Base-by-base conservation (phyloP, 192 early-diverging fungal genomes). In the Rhizoclosmatium globosum region DNA sequence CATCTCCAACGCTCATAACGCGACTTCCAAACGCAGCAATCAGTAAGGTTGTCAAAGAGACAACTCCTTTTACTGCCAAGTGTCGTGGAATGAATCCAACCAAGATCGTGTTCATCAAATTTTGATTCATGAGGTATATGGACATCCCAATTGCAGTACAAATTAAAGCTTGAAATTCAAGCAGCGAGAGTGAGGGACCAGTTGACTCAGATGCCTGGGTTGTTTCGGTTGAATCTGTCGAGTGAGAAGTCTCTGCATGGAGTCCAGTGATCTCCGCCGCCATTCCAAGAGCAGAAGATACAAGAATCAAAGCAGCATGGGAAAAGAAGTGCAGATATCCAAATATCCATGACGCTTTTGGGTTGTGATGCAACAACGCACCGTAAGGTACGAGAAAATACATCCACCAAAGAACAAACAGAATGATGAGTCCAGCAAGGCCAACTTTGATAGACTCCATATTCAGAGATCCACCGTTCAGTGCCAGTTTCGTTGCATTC, bases 341-440 rank as follows among this genome's bases (percentile, higher is more conserved):
- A 46, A 46, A 72, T 9, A 72, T 31, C 15, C 53, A 72, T 17
- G 21, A 19, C 11, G 39, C 39, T 59, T 48, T 9, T 23, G 70
- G 53, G 23, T 39, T 9, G 3, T 72, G 46, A 4, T 48, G 47
- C 9, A 72, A 47, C 23, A 72, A 50, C 13, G 23, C 70, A 38
- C 70, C 70, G 9, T 39, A 72, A 23, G 70, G 70, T n/a, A 57
- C 44, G 1, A 72, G 23, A 45, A 72, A 72, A 38, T 72, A 72
- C 48, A 72, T 58, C 70, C 70, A 72, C 70, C 70, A 72, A 23
- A 72, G 70, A 17, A n/a, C 21, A 21, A 72, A 72, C 2, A 72
- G 39, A 45, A 53, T 59, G 21, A 72, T 9, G 48, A 72, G 47
- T 9, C 70, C 70, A 11, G 39, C 65, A 6, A 68, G 39, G 9